Percentiles rank a stretch among this genome's conserved stretches.
These are phyloP conservation scores for Penicillium vulpinum DNA, from an alignment of 2,329 filamentous ascomycete species.

Conservation along the genomic window DNA sequence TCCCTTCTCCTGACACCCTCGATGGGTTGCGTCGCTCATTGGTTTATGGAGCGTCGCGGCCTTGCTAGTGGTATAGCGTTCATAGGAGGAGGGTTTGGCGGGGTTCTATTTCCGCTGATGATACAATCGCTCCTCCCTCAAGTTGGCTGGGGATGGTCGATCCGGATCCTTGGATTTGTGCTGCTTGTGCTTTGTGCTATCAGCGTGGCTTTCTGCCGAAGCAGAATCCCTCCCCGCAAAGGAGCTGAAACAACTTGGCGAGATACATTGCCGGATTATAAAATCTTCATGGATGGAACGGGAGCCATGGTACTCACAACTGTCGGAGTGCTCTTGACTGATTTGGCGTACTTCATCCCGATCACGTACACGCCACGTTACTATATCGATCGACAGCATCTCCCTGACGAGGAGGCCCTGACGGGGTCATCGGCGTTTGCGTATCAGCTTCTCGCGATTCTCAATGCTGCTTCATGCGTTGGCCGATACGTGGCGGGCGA, in stretches of 20 bases:
- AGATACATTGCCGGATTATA: background rate
- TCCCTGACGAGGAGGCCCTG: background rate
- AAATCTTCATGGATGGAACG: background rate
- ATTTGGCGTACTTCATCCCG: background rate
- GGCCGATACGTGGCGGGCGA: constrained; percentile 72
- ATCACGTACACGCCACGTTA: background rate
- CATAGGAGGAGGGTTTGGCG: constrained; percentile 16
- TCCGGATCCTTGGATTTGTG: constrained; percentile 41
- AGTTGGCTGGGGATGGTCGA: constrained; percentile 37
- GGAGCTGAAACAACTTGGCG: background rate
- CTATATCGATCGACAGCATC: background rate
- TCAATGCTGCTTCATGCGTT: constrained; percentile 34
- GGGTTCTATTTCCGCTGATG: constrained; percentile 36
- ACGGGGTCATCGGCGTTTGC: constrained; percentile 8
- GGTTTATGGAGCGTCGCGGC: background rate
- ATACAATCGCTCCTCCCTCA: constrained; percentile 28
- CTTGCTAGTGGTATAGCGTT: background rate
- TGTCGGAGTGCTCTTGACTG: background rate
- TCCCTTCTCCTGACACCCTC: background rate
- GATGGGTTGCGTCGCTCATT: background rate
- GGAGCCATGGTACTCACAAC: background rate
- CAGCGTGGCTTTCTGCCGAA: background rate
- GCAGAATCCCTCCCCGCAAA: background rate
- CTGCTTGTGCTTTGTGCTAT: background rate
- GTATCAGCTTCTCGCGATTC: constrained; percentile 17